These are phyloP conservation scores for Penicillium sp. DNA, from an alignment of 2,329 filamentous ascomycete genomes.

Conservation along the genomic window DNA sequence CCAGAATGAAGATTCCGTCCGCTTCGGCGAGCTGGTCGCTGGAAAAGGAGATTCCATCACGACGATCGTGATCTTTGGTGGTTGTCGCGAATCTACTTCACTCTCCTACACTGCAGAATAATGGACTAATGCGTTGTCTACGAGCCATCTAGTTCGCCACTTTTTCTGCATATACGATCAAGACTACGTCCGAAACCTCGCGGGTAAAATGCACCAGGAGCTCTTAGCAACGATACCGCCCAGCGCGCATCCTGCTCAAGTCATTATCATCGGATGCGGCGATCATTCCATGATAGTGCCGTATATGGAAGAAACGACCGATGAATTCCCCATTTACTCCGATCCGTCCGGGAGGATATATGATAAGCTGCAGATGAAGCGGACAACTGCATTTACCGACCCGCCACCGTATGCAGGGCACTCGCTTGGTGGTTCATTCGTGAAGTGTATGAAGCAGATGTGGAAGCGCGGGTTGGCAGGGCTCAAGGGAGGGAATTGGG, in stretches of 20 bases:
- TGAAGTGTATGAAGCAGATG: constrained; percentile 18
- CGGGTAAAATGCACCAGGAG: constrained; percentile 15
- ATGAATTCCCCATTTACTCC: constrained; percentile 25
- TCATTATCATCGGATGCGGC: constrained; percentile 31
- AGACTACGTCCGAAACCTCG: constrained; percentile 24
- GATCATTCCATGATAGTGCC: constrained; percentile 23
- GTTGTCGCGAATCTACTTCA: too few relatives aligned
- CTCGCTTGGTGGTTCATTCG: constrained; percentile 14
- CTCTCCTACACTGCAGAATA: too few relatives aligned
- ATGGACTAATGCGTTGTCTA: too few relatives aligned
- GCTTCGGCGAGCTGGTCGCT: constrained; percentile 29
- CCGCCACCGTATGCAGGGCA: constrained; percentile 16
- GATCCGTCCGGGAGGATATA: constrained; percentile 23
- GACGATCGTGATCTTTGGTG: constrained; percentile 27
- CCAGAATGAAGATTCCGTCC: constrained; percentile 17
- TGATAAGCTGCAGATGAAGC: constrained; percentile 25
- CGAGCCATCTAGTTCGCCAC: constrained; percentile 28
- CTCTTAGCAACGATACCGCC: constrained; percentile 22
- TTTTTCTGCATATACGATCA: constrained; percentile 32
- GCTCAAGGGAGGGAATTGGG: constrained; percentile 10
- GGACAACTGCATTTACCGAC: constrained; percentile 14
- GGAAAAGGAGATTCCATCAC: constrained; percentile 28
- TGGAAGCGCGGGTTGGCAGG: constrained; percentile 12
- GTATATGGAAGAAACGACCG: constrained; percentile 23
- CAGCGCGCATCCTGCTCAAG: constrained; percentile 19